Base-by-base conservation (phyloP, 192 early-diverging fungal genomes). In the Linnemannia schmuckeri region DNA sequence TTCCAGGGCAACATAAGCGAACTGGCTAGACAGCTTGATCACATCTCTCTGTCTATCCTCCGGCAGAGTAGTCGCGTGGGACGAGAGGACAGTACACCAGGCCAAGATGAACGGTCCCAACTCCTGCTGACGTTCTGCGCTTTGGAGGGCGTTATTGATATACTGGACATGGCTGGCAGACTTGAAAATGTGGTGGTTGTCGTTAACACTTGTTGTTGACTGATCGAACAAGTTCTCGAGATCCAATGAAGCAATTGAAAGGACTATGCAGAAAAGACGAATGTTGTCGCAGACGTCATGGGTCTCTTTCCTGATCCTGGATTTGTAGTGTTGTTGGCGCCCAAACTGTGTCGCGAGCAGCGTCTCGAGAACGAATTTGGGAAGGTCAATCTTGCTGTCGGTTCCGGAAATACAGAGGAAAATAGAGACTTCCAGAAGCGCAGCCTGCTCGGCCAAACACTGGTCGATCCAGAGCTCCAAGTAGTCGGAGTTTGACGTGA, bases 31-130 rank as follows among this genome's bases (percentile, higher is more conserved):
- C 6, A 86, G 71, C 41, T 20, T 70, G 15, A 24, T 44, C n/a
- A n/a, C 10, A 41, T 81, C 68, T n/a, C 44, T 38, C n/a, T 57
- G n/a, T 18, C 70, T 66, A 33, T 74, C 72, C 18, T 61, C 40
- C 52, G 70, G 52, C 27, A 75, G 77, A 9, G 41, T 68, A n/a
- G 57, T 49, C 4, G 70, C 77, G 30, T 76, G 52, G 17, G 85
- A 79, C 1, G 75, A 72, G 44, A 91, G 76, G 4, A 91, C 80
- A 77, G 76, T 87, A n/a, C 87, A 87, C 90, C 90, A 91, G 1
- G 89, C 90, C 35, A 91, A 76, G 35, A 91, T 81, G 42, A 90
- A 89, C 38, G 82, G 73, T 4, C 88, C 77, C 47, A 89, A 80
- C 49, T 79, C 77, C 42, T 82, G 83, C 35, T 82, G 78, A 13